phyloP scores from a whole-genome alignment of 2,329 filamentous ascomycete genomes.

The Fusarium chlamydosporum region DNA sequence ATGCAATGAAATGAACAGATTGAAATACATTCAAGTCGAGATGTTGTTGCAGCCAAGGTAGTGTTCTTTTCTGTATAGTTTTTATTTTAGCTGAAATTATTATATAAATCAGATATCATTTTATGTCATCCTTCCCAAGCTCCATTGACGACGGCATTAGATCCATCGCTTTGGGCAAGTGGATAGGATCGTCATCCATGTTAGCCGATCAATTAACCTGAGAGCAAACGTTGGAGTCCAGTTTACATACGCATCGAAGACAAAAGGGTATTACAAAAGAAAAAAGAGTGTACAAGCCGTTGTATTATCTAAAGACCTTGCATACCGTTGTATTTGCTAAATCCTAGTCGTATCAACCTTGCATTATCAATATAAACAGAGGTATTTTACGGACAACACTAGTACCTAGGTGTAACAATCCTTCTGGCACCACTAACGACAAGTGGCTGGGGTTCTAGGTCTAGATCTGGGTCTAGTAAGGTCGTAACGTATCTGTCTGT shows the following conservation, averaged over 20 bases:
- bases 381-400: not conserved
- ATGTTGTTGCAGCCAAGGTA: not conserved
- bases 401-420: too few relatives aligned
- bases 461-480: not conserved
- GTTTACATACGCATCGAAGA: too few relatives aligned
- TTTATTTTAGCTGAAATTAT: too few relatives aligned
- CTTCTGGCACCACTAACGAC: slow-evolving; percentile 17
- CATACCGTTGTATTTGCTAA: slow-evolving; percentile 4
- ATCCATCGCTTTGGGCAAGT: not conserved
- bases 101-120: not conserved
- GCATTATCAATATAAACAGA: slow-evolving; percentile 26
- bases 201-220: slow-evolving; percentile 1
- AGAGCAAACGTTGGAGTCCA: not conserved
- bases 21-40: not conserved
- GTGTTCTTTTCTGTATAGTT: not conserved
- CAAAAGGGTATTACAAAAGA: too few relatives aligned
- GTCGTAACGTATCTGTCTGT: slow-evolving; percentile 1
- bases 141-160: not conserved
- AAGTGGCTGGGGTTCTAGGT: slow-evolving; percentile 19
- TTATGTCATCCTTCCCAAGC: not conserved
- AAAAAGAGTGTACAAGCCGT: not conserved
- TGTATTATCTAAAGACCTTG: not conserved
- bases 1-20: too few relatives aligned
- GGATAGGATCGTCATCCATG: slow-evolving; percentile 1
- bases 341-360: not conserved